Percentiles rank a stretch among this genome's conserved stretches.
Evolutionary conservation across 192 early-diverging fungal species (phyloP).

Genomic region (Mortierella antarctica): DNA sequence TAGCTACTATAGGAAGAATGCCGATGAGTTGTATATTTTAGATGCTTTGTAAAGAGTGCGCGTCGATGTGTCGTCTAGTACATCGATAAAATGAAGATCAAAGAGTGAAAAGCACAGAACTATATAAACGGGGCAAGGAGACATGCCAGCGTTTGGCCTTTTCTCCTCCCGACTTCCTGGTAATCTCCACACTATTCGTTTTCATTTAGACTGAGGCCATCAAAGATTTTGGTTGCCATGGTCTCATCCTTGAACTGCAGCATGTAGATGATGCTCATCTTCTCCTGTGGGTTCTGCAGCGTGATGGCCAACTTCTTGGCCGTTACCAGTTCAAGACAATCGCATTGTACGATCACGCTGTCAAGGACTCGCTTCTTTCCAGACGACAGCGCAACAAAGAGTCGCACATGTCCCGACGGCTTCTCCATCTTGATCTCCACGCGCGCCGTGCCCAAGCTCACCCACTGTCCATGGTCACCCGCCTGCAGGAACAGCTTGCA

Average conservation of each 20-base stretch:
- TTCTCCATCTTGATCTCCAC: conserved; percentile 63
- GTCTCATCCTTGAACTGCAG: conserved; percentile 66
- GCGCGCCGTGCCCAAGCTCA: conserved; percentile 53
- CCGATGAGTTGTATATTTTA: too few species aligned
- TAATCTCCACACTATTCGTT: conserved; percentile 14
- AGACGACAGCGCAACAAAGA: conserved; percentile 59
- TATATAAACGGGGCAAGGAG: too few species aligned
- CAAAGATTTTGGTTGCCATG: conserved; percentile 58
- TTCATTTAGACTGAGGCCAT: conserved; percentile 54
- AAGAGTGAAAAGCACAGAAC: too few species aligned
- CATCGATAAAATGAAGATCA: too few species aligned
- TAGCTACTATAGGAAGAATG: too few species aligned
- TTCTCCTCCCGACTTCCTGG: not conserved
- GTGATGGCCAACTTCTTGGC: conserved; percentile 61
- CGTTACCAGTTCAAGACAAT: conserved; percentile 58
- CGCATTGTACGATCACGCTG: conserved; percentile 58
- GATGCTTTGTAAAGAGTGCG: too few species aligned
- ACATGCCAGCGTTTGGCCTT: not conserved
- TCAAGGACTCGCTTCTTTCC: conserved; percentile 56
- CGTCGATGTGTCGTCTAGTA: too few species aligned
- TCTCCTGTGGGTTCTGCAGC: conserved; percentile 54
- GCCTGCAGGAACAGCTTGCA: conserved; percentile 60
- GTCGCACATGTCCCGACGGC: conserved; percentile 58
- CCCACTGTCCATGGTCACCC: conserved; percentile 65
- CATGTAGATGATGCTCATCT: conserved; percentile 64